phyloP scores from a whole-genome alignment of 345 rosid genomes.

The Combretum micranthum region DNA sequence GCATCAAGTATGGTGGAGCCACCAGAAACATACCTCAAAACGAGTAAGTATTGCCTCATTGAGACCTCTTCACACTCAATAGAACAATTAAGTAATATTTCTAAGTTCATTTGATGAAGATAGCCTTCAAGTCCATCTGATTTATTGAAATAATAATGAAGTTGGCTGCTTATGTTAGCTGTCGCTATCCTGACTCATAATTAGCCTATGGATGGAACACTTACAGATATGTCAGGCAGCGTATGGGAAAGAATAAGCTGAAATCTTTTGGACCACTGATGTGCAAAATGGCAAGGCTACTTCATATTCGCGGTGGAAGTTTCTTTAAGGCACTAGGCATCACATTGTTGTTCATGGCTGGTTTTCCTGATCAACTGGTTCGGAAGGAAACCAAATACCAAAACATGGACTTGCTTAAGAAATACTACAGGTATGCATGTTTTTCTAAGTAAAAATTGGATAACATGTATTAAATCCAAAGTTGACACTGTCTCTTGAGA shows the following conservation, averaged over 20 bases:
- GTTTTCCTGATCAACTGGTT: slow-evolving; percentile 42
- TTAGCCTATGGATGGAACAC: background rate
- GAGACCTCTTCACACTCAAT: too few relatives aligned
- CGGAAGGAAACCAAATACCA: slow-evolving; percentile 46
- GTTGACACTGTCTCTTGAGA: background rate
- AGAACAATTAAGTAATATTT: too few relatives aligned
- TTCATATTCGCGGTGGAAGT: slow-evolving; percentile 42
- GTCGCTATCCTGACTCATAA: background rate
- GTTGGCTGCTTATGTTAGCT: too few relatives aligned
- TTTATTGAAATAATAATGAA: too few relatives aligned
- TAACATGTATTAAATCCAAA: background rate
- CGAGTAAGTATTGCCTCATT: slow-evolving; percentile 26
- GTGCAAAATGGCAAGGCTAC: slow-evolving; percentile 45
- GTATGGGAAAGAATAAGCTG: slow-evolving; percentile 59
- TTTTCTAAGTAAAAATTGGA: background rate
- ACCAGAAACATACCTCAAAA: slow-evolving; percentile 61
- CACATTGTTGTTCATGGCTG: slow-evolving; percentile 56
- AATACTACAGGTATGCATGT: slow-evolving; percentile 40
- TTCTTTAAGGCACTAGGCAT: slow-evolving; percentile 61
- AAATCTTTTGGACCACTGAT: slow-evolving; percentile 51
- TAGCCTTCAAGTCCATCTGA: too few relatives aligned
- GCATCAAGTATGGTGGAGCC: slow-evolving; percentile 62
- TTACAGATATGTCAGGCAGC: slow-evolving; percentile 54
- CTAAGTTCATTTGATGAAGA: too few relatives aligned
- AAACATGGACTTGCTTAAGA: slow-evolving; percentile 43